These are phyloP conservation scores for Fusarium sterilihyphosum DNA, from an alignment of 2,329 filamentous ascomycete genomes.

Conservation along the genomic window DNA sequence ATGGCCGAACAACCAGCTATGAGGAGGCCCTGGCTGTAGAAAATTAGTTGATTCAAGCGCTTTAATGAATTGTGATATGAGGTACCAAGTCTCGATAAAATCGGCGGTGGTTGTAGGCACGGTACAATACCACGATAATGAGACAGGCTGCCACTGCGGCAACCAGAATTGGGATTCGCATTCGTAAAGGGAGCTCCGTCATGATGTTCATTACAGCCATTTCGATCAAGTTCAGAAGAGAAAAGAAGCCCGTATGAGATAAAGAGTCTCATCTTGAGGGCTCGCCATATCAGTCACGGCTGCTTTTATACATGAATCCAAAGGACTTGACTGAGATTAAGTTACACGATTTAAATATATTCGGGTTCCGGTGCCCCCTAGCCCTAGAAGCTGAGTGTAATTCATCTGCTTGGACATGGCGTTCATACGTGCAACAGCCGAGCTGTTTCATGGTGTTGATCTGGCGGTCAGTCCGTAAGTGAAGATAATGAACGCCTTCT, in stretches of 20 bases:
- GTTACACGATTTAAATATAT: background rate
- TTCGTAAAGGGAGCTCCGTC: background rate
- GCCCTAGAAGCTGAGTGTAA: background rate
- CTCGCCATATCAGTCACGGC: background rate
- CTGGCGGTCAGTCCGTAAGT: background rate
- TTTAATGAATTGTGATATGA: fast-evolving
- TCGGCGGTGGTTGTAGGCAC: slow-evolving; percentile 7
- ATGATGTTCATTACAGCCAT: background rate
- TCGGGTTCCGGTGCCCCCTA: background rate
- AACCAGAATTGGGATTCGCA: background rate
- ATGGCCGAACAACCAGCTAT: slow-evolving; percentile 26
- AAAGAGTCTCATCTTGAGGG: background rate
- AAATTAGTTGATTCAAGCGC: background rate
- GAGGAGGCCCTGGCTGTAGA: slow-evolving; percentile 5
- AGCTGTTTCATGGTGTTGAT: background rate
- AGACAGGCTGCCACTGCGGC: background rate
- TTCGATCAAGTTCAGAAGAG: no score
- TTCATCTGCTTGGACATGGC: no score
- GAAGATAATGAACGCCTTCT: background rate
- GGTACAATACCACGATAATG: background rate
- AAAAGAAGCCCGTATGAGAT: fast-evolving
- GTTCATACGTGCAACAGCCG: background rate
- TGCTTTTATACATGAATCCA: background rate
- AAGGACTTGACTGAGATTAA: background rate
- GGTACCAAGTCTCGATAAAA: slow-evolving; percentile 23